A percentile compares a stretch with the other conserved stretches of the same genome.
phyloP scores from a whole-genome alignment of 108 stramenopile species.

The Cyclostephanos tholiformis region DNA sequence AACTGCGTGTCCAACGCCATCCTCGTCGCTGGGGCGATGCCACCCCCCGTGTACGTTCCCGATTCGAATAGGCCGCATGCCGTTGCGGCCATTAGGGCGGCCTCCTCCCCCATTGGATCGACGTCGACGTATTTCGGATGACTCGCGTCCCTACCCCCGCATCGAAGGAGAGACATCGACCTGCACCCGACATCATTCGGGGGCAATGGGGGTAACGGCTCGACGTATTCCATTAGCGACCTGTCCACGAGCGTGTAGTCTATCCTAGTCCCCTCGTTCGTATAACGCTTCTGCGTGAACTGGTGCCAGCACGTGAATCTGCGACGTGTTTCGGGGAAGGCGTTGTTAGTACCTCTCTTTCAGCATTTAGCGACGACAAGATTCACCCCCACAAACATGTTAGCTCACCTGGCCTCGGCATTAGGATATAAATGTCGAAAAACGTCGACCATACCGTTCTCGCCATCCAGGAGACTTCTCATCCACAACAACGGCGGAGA shows the following conservation, averaged over 20 bases:
- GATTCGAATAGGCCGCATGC: slow-evolving; percentile 72
- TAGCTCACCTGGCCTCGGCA: slow-evolving; percentile 61
- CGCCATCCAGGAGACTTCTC: slow-evolving; percentile 61
- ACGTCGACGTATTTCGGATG: slow-evolving; percentile 14
- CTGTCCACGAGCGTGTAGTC: slow-evolving; percentile 86
- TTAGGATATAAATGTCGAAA: slow-evolving; percentile 84
- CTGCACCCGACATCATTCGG: neutral
- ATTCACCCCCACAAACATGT: neutral
- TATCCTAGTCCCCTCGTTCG: slow-evolving; percentile 86
- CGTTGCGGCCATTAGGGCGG: slow-evolving; percentile 80
- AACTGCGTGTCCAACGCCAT: slow-evolving; percentile 79
- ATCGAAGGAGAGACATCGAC: slow-evolving; percentile 44
- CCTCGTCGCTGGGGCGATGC: slow-evolving; percentile 71
- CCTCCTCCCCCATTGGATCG: slow-evolving; percentile 69
- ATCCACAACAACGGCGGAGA: slow-evolving; percentile 74
- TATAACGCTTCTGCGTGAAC: slow-evolving; percentile 78
- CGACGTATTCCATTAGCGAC: slow-evolving; percentile 51
- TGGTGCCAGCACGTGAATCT: slow-evolving; percentile 94
- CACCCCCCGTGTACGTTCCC: slow-evolving; percentile 85
- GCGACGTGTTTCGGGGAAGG: neutral
- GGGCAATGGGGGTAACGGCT: slow-evolving; percentile 4
- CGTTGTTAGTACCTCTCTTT: too few species aligned
- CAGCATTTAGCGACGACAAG: neutral
- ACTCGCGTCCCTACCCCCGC: slow-evolving; percentile 24
- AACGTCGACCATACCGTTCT: slow-evolving; percentile 88